Evolutionary conservation across 257 asterid genomes (phyloP), one percentile per base, ranked within the genome.

Genomic region (Leptodermis oblonga): DNA sequence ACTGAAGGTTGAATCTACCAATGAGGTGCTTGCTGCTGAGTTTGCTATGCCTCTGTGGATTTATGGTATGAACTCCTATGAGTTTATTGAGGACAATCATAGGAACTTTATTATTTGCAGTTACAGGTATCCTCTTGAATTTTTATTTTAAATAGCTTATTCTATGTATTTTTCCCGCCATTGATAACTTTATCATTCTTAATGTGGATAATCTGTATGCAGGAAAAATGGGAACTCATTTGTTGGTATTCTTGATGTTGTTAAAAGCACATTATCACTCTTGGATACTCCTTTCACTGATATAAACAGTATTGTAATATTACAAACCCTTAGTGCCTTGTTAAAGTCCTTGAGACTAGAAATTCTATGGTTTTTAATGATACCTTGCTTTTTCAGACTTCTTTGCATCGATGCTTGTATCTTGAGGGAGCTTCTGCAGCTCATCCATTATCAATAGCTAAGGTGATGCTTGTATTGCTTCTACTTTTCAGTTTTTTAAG

Each of bases 341-440:
- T 48, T 73, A 28, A 48, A 13, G 41, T 45, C 51, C 60, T 60
- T 59, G 13, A 45, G 30, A 10, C 52, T 71, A 54, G 53, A 37
- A 55, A 53, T 75, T 15, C 28, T 15, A 33, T 77, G 66, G 67
- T 46, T 54, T 26, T 76, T 26, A 51, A 34, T 68, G 28, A 60
- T 54, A 59, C 53, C 49, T 61, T 73, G 52, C 74, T 67, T 66
- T 65, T 85, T 85, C 92, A 93, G 99, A 79, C 72, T 69, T 79
- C 86, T 67, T 84, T 84, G 77, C 80, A 49, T 67, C 80, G 82
- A 68, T 81, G 87, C 84, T 75, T 93, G 30, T 90, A 82, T 73
- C 78, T 93, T 53, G 99, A 88, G 79, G 99, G 96, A 70, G 97
- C 96, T 80, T 93, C 99, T 76, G 86, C 86, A 41, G 75, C 82